A percentile compares a stretch with the other conserved stretches of the same genome.
Evolutionary conservation across 202 grass and related monocot species (phyloP).

Genomic region (Setaria viridis): DNA sequence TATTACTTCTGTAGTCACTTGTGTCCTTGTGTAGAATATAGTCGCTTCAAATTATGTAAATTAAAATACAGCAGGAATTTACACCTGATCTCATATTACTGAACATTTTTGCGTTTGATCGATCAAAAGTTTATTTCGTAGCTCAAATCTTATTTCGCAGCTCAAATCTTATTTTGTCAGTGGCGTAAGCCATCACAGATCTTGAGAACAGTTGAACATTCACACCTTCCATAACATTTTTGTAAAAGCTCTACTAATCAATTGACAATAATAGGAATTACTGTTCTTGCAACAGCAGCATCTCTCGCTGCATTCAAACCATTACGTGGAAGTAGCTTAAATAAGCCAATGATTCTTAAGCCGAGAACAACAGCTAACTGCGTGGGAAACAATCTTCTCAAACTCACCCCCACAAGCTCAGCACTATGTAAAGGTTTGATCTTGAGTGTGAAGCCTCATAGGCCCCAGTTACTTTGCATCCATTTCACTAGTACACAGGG

Average conservation of each 20-base stretch:
- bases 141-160: neutral
- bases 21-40: neutral
- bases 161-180: constrained; percentile 2
- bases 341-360: neutral
- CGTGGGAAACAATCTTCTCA: neutral
- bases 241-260: neutral
- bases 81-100: neutral
- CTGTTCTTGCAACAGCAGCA: neutral
- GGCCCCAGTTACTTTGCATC: neutral
- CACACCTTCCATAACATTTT: neutral
- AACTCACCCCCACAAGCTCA: neutral
- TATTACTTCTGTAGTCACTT: neutral
- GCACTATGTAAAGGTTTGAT: neutral
- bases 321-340: neutral
- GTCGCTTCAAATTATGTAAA: constrained; percentile 11
- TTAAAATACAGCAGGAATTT: neutral
- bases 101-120: neutral
- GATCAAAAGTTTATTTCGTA: neutral
- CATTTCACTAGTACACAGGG: constrained; percentile 63
- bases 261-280: neutral
- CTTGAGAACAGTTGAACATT: neutral
- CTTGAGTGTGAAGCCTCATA: neutral
- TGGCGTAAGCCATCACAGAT: neutral
- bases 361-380: neutral
- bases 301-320: neutral